Percentiles rank a stretch among this genome's conserved stretches.
Evolutionary conservation across 805 yeast species (phyloP).

Genomic region (Wickerhamomyces ciferrii): DNA sequence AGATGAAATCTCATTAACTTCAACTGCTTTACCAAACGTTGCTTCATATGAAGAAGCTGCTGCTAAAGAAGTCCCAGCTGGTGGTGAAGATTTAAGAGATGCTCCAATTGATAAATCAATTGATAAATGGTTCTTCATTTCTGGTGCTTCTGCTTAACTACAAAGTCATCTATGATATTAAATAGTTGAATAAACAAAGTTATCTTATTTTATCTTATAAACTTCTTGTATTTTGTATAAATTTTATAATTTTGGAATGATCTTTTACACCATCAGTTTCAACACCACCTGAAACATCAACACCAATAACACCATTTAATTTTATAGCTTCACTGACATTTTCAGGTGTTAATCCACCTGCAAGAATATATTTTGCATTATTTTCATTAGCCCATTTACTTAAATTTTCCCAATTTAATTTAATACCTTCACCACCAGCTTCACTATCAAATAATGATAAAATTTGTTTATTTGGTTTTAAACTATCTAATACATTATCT

Average conservation of each 20-base stretch:
- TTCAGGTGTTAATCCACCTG: conserved; percentile 83
- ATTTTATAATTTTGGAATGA: conserved; percentile 48
- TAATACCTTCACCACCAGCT: conserved; percentile 85
- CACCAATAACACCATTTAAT: conserved; percentile 68
- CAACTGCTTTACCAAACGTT: conserved; percentile 62
- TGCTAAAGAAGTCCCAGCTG: conserved; percentile 58
- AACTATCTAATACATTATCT: conserved; percentile 29
- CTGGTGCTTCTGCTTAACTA: conserved; percentile 57
- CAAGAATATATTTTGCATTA: conserved; percentile 49
- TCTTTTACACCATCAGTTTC: conserved; percentile 79
- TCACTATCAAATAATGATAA: conserved; percentile 79
- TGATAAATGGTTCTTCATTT: conserved; percentile 98
- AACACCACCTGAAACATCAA: conserved; percentile 94
- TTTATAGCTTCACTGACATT: conserved; percentile 54
- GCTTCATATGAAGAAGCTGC: conserved; percentile 45
- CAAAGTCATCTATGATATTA: neutral
- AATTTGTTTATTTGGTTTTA: conserved; percentile 32
- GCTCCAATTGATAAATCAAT: conserved; percentile 95
- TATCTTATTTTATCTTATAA: neutral
- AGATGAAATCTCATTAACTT: conserved; percentile 69
- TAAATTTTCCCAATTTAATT: conserved; percentile 66
- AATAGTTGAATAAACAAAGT: neutral
- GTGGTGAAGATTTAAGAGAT: conserved; percentile 69
- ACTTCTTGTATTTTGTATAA: conserved; percentile 47
- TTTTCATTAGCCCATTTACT: conserved; percentile 26